A percentile compares a stretch with the other conserved stretches of the same genome.
Conservation (phyloP, 2,329 filamentous ascomycete species). For the Aspergillus versicolor region DNA sequence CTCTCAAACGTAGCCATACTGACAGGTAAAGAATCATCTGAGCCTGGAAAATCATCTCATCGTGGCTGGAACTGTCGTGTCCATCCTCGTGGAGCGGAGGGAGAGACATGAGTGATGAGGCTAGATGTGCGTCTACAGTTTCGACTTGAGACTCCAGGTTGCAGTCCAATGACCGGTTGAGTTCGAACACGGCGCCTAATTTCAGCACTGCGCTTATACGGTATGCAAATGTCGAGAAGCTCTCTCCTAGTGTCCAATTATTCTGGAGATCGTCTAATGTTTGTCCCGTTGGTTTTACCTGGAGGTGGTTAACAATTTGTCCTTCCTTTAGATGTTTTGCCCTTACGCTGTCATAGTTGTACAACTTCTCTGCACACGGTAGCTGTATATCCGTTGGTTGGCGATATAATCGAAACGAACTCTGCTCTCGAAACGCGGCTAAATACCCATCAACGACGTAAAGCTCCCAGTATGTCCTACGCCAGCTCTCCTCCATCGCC, state of each 20-base stretch:
- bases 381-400: conserved; percentile 64
- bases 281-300: conserved; percentile 55
- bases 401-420: conserved; percentile 18
- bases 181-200: conserved; percentile 65
- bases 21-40: conserved; percentile 32
- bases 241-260: conserved; percentile 57
- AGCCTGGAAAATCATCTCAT: conserved; percentile 53
- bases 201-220: conserved; percentile 74
- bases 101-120: conserved; percentile 67
- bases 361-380: conserved; percentile 71
- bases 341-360: conserved; percentile 19
- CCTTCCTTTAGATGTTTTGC: neutral
- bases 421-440: conserved; percentile 57
- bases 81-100: conserved; percentile 66
- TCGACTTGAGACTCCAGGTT: conserved; percentile 35
- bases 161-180: conserved; percentile 23
- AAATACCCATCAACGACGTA: conserved; percentile 76
- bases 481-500: conserved; percentile 75
- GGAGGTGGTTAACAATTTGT: conserved; percentile 24
- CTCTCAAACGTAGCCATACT: neutral
- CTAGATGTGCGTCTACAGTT: conserved; percentile 55
- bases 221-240: conserved; percentile 76
- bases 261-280: conserved; percentile 57
- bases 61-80: conserved; percentile 64
- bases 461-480: conserved; percentile 81